Evolutionary conservation across 2,329 filamentous ascomycete species (phyloP), one percentile per base, ranked within the genome.

Genomic region (Setomelanomma holmii): DNA sequence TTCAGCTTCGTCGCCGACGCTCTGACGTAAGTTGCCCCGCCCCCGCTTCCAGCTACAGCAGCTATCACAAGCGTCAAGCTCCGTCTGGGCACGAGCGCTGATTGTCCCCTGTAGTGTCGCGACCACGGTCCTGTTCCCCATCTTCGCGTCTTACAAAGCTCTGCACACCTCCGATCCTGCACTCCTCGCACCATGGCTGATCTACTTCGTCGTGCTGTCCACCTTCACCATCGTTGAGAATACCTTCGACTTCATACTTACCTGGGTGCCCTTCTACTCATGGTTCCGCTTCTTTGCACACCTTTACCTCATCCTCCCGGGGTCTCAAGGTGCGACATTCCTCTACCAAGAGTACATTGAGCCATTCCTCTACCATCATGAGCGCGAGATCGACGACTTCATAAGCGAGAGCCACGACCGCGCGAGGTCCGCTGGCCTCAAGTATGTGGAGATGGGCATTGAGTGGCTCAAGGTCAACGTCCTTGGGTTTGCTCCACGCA

Each of bases 61-160:
- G 51, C 52, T 46, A 48, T 40, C 52, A 39, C 54, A 55, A 54
- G 45, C 58, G 56, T 51, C 49, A 41, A 54, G 45, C 58, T 58
- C 49, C 49, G 40, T 35, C 43, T 24, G 38, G 52, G 11, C 38
- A 24, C 21, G 40, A n/a, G 23, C 45, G 53, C 68, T 71, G 49
- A 63, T 51, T 49, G 7, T 11, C 34, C 7, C 40, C 34, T 33
- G 33, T 63, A 73, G 74, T 61, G 66, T 72, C 55, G 65, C 66
- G 73, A 87, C 90, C 53, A 96, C 93, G 50, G 92, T 96, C 72
- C 86, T 97, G 72, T 96, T 98, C 74, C 95, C 95, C 45, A 86
- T 97, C 59, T 98, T 96, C 79, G 93, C 93, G 63, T 96, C 93
- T 60, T 98, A 97, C 84, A 98, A 98, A 82, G 93, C 95, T 42